Base-by-base conservation (phyloP, 2,329 filamentous ascomycete genomes). In the Paecilomyces variotii region DNA sequence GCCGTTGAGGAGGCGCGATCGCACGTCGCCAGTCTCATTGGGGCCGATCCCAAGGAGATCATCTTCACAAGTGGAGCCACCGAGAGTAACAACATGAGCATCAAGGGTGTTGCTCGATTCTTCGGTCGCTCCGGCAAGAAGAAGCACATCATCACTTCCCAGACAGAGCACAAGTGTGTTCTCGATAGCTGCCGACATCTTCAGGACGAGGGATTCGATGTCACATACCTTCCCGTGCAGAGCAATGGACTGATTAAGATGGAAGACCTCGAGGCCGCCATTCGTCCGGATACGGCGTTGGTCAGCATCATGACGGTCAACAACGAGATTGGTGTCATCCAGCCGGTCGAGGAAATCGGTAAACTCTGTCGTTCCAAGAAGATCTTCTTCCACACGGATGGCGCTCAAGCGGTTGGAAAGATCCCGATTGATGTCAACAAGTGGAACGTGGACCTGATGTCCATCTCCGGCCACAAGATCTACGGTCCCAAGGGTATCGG, bases 251-350 rank as follows among this genome's bases (percentile, higher is more conserved):
- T 97, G 64, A 81, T 99, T 68, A 84, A 88, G 65, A 84, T 99
- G 80, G 83, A 89, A 50, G 85, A 94, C 66, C 84, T 99, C 30
- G 89, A 95, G 77, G 89, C 87, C 25, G 91, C 93, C 26, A 95
- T 99, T 62, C 86, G 89, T 61, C 92, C 92, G 0, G 92, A 97
- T 61, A 99, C 94, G 12, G 87, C 86, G 51, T 79, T 99, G 30
- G 92, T 97, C 75, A 97, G 92, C 71, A 90, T 99, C 75, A 99
- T 99, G 94, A 87, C 94, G 0, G 94, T 99, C 69, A 99, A 99
- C 81, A 99, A 99, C 75, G 94, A 99, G 78, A 97, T 99, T 68
- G 94, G 94, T 70, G 94, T 99, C n/a, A 95, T 99, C 59, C 94
- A 99, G 76, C 94, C 94, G 0, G 78, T 99, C 59, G 89, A 91